A percentile compares a stretch with the other conserved stretches of the same genome.
These are phyloP conservation scores for Millerago galiae DNA, from an alignment of 805 yeast genomes.

Conservation along the genomic window DNA sequence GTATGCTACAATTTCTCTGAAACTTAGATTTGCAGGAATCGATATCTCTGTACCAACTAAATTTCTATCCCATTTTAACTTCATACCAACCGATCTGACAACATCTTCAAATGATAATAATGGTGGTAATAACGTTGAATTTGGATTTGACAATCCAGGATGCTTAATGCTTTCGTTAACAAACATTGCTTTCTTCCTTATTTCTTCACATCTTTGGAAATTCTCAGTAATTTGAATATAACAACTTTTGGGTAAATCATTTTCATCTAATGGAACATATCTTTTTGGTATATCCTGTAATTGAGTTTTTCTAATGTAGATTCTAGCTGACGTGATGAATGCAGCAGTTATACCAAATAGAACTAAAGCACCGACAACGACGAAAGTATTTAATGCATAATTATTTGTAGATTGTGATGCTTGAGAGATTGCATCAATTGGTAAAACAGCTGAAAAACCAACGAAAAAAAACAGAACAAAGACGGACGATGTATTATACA, in stretches of 20 bases:
- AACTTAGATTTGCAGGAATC: constrained; percentile 34
- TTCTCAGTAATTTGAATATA: constrained; percentile 34
- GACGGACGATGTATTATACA: constrained; percentile 38
- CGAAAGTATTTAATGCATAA: constrained; percentile 73
- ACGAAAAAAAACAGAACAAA: constrained; percentile 36
- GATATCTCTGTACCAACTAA: constrained; percentile 29
- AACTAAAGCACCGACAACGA: constrained; percentile 68
- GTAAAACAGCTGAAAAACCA: constrained; percentile 64
- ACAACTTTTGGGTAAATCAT: constrained; percentile 49
- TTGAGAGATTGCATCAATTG: constrained; percentile 70
- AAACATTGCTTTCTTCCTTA: constrained; percentile 31
- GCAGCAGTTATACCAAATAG: constrained; percentile 46
- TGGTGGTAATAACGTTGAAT: constrained; percentile 30
- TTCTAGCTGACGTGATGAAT: constrained; percentile 50
- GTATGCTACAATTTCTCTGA: constrained; percentile 36
- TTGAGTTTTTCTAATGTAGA: constrained; percentile 49
- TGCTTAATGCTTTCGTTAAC: constrained; percentile 41
- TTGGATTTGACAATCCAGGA: constrained; percentile 46
- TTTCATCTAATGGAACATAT: constrained; percentile 61
- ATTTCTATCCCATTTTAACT: constrained; percentile 42
- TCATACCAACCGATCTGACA: constrained; percentile 53
- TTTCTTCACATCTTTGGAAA: constrained; percentile 35
- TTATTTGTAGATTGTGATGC: constrained; percentile 49
- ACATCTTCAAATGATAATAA: constrained; percentile 44
- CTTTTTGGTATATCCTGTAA: constrained; percentile 73